Evolutionary conservation across 768 basidiomycete species (phyloP), one percentile per base, ranked within the genome.

Genomic region (Chalciporus pseudorubinellus): DNA sequence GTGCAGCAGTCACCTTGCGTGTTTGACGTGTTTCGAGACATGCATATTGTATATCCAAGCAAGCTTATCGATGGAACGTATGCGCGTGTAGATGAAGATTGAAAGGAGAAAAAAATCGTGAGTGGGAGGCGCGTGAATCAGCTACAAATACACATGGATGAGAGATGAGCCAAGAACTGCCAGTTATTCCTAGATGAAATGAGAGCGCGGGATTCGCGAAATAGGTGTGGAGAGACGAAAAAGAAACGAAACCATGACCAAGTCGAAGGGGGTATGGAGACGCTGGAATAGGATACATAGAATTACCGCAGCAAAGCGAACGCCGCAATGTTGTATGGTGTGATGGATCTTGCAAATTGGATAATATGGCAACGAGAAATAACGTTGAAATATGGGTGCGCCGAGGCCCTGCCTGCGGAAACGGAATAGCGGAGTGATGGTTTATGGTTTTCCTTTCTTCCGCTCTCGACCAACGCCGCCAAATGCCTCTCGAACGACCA

Each of bases 401-500:
- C 46, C 31, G 22, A 28, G 44, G 47, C 26, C 14, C 34, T n/a
- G 34, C 34, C 13, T 6, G 28, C 10, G 34, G 34, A 43, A 21
- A 18, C 6, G 12, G 29, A 33, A 36, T 13, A 34, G 42, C 40
- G 40, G 16, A 48, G 26, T 19, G 28, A 34, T 42, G 5, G 12
- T 47, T 67, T 60, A 90, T 70, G 51, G 91, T 84, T 64, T 82
- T 72, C 88, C 87, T 66, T 88, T 89, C 69, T 89, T 73, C 55
- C 73, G 81, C 34, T 87, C 85, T 70, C 81, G 85, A 7, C 90
- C 92, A 36, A 95, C 79, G 3, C 94, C 94, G 1, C 92, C 92
- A 67, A 95, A 91, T n/a, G 85, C 85, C 68, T 98, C 93, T 44
- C 95, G 76, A 3, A 95, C 92, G 18, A 93, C 86, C 46, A 98